Conservation (phyloP, 2,329 filamentous ascomycete species). For the Fusarium hainanense region DNA sequence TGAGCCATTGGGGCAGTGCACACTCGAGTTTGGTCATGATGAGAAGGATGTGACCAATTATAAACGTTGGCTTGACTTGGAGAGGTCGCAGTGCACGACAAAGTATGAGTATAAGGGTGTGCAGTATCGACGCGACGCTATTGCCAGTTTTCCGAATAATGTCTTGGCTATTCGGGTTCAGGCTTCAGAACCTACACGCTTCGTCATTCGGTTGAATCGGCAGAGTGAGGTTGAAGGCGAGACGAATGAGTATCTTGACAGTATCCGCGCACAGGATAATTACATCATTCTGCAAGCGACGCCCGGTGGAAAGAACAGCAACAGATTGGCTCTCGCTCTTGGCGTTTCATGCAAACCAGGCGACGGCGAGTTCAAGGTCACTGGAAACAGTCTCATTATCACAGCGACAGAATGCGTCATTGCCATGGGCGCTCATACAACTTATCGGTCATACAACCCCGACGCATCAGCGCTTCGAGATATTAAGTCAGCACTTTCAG, state of each 20-base stretch:
- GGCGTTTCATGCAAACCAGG: slow-evolving; percentile 9
- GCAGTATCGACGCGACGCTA: slow-evolving; percentile 50
- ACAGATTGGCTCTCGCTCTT: slow-evolving; percentile 29
- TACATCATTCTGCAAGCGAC: slow-evolving; percentile 37
- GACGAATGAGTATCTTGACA: slow-evolving; percentile 44
- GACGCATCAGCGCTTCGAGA: slow-evolving; percentile 36
- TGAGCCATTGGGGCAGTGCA: slow-evolving; percentile 49
- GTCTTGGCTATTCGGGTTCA: slow-evolving; percentile 47
- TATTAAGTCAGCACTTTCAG: slow-evolving; percentile 38
- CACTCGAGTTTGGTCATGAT: slow-evolving; percentile 53
- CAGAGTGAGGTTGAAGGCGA: slow-evolving; percentile 39
- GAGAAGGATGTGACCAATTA: slow-evolving; percentile 48
- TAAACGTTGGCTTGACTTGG: slow-evolving; percentile 54
- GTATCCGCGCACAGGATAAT: slow-evolving; percentile 30
- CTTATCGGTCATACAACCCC: slow-evolving; percentile 36
- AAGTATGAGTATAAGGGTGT: slow-evolving; percentile 52
- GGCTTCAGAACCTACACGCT: slow-evolving; percentile 36
- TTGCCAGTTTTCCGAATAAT: slow-evolving; percentile 57
- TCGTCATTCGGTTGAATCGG: slow-evolving; percentile 43
- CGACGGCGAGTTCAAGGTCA: slow-evolving; percentile 13
- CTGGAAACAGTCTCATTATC: slow-evolving; percentile 36
- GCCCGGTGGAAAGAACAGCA: slow-evolving; percentile 38
- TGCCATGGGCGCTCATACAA: slow-evolving; percentile 40
- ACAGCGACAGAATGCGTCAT: slow-evolving; percentile 24
- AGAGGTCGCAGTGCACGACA: slow-evolving; percentile 51